Evolutionary conservation across 306 rosid genomes (phyloP).

Genomic region (Vigna trinervia): DNA sequence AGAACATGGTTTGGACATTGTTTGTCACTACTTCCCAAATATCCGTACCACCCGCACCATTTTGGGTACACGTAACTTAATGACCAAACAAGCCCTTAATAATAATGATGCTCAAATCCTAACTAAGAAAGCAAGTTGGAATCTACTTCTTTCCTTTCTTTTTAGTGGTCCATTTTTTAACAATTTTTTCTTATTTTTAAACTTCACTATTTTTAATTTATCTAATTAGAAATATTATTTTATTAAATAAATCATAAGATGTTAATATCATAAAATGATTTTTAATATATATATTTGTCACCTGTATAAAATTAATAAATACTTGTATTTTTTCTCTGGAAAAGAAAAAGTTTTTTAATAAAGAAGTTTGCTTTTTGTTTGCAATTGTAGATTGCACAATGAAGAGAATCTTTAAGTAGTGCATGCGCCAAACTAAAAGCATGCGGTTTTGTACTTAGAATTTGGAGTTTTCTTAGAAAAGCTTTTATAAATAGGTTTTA

Average conservation of each 20-base stretch:
- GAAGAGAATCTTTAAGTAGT: conserved; percentile 8
- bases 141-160: background rate
- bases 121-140: conserved; percentile 20
- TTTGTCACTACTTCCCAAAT: background rate
- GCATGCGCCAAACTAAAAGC: background rate
- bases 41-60: background rate
- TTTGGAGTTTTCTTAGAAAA: conserved; percentile 13
- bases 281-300: no score
- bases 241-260: no score
- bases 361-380: background rate
- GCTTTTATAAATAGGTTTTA: background rate
- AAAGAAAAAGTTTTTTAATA: no score
- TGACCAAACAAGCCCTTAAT: conserved; percentile 9
- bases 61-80: background rate
- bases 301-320: background rate
- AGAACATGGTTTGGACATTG: conserved; percentile 5
- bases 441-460: background rate
- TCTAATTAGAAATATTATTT: no score
- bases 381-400: conserved; percentile 9
- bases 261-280: no score
- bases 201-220: no score
- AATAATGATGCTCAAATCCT: background rate
- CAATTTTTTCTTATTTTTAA: no score
- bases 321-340: background rate
- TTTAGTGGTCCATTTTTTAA: no score